Evolutionary conservation across 1,284 basidiomycete genomes (phyloP), one percentile per base, ranked within the genome.

Genomic region (Amylostereum areolatum): DNA sequence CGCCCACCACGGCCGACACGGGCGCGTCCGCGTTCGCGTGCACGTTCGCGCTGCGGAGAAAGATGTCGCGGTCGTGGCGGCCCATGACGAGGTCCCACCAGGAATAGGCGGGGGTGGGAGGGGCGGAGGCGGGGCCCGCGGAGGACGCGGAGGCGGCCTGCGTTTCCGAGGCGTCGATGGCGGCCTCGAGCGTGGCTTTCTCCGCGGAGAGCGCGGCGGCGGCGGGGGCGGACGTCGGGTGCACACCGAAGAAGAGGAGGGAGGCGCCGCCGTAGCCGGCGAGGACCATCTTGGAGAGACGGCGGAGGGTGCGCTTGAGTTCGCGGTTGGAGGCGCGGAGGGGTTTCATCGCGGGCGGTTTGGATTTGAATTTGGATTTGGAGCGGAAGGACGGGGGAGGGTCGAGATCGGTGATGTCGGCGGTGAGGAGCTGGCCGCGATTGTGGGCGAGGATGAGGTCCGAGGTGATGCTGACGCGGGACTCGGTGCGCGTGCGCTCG

Each of bases 61-160:
- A 86, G 29, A 89, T 88, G 57, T 89, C 87, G 52, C 80, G 76
- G 59, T 90, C 88, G 55, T 89, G 85, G 55, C 78, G 80, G 8
- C 87, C 87, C 36, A 87, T 68, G 5, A 89, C 63, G 18, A 89
- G 75, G 54, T 87, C 78, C 87, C 88, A 90, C 87, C 87, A 89
- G 0, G 85, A 85, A 58, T 83, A 89, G 8, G 60, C 59, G 44
- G 52, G 37, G 1, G 49, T n/a, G 27, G 49, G 50, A 45, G 50
- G 47, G 8, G 47, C 32, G 24, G 45, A 43, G 32, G 52, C 10
- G 5, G 54, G 27, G n/a, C 51, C 37, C 7, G 51, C 28, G 24
- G 50, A 52, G 2, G 59, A 52, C 30, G 60, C 47, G 45, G 64
- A 60, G 44, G 66, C 58, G 34, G 66, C 65, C 44, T 87, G 81